Conservation (phyloP, 352 stramenopile species). For the Phytophthora vignae region DNA sequence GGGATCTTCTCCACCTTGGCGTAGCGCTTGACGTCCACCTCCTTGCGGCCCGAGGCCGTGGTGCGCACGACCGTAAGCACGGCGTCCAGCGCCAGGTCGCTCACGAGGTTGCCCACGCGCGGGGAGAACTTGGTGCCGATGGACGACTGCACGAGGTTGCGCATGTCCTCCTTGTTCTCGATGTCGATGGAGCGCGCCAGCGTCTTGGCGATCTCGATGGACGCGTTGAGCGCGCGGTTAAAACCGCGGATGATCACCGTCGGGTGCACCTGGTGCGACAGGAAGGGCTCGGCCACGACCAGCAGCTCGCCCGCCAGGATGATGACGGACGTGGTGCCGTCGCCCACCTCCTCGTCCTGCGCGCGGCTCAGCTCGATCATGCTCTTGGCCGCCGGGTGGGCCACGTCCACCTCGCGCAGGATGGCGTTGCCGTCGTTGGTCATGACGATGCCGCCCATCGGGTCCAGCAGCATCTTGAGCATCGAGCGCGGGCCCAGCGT, state of each 20-base stretch:
- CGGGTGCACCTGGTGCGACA: slow-evolving; percentile 97
- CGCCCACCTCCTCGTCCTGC: slow-evolving; percentile 99
- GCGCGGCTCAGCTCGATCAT: slow-evolving; percentile 99
- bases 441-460: slow-evolving; percentile 99
- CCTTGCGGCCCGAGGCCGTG: slow-evolving; percentile 88
- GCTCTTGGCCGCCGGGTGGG: slow-evolving; percentile 98
- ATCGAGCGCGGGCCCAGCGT: slow-evolving; percentile 98
- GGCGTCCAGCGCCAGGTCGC: slow-evolving; percentile 97
- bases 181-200: slow-evolving; percentile 95
- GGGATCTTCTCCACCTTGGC: slow-evolving; percentile 99
- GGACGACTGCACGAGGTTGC: slow-evolving; percentile 95
- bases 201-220: slow-evolving; percentile 94
- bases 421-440: slow-evolving; percentile 99
- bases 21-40: slow-evolving; percentile 99
- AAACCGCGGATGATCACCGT: slow-evolving; percentile 98
- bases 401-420: slow-evolving; percentile 98
- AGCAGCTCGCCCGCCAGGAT: slow-evolving; percentile 99
- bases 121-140: slow-evolving; percentile 99
- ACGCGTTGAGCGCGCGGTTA: slow-evolving; percentile 84
- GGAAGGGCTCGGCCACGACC: slow-evolving; percentile 96
- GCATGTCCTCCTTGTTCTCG: slow-evolving; percentile 95
- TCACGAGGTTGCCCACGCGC: slow-evolving; percentile 96
- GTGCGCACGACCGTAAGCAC: slow-evolving; percentile 95
- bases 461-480: slow-evolving; percentile 99
- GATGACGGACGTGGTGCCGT: slow-evolving; percentile 99